These are phyloP conservation scores for Acer campestre DNA, from an alignment of 345 rosid species.

Conservation along the genomic window DNA sequence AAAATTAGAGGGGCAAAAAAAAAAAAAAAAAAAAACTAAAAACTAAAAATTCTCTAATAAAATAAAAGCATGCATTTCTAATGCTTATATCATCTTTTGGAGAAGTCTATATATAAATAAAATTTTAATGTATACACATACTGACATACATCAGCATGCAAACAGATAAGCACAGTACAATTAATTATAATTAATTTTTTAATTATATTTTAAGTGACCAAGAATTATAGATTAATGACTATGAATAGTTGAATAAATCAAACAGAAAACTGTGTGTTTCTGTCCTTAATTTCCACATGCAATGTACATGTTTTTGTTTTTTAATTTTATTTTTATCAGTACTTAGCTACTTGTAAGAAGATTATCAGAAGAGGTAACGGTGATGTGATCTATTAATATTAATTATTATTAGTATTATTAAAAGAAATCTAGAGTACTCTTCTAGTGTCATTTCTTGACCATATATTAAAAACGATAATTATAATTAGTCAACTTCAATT, in stretches of 20 bases:
- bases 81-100: background rate
- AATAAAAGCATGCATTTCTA: background rate
- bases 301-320: background rate
- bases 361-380: background rate
- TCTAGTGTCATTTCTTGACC: background rate
- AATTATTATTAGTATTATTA: no score
- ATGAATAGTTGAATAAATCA: background rate
- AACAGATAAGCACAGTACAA: no score
- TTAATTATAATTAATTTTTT: background rate
- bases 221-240: background rate
- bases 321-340: background rate
- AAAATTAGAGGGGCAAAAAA: no score
- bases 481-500: background rate
- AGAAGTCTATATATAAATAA: no score
- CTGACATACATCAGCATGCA: background rate
- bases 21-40: background rate
- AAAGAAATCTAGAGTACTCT: background rate
- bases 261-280: background rate
- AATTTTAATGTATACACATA: background rate
- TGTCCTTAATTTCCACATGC: slow-evolving; percentile 17
- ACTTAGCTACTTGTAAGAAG: background rate
- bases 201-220: background rate
- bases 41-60: no score
- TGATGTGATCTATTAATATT: background rate
- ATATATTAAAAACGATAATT: background rate